Evolutionary conservation across 108 stramenopile species (phyloP).

Genomic region (Fragilariopsis cylindrus): DNA sequence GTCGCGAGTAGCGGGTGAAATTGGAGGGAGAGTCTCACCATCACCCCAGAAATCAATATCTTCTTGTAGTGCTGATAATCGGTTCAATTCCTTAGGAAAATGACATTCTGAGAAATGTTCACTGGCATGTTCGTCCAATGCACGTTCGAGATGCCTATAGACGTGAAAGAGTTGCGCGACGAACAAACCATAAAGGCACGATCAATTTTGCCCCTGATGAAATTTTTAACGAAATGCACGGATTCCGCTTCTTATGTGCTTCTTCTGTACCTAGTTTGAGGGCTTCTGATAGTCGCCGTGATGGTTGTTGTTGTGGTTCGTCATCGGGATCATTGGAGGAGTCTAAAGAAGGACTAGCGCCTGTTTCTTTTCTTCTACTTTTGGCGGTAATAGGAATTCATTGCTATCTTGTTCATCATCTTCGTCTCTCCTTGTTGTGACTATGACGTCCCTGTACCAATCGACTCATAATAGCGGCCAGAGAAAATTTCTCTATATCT

Average conservation of each 20-base stretch:
- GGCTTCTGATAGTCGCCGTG: constrained; percentile 47
- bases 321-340: background rate
- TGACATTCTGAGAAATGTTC: constrained; percentile 62
- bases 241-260: constrained; percentile 87
- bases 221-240: constrained; percentile 88
- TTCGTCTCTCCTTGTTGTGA: constrained; percentile 22
- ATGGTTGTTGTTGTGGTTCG: background rate
- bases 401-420: constrained; percentile 1
- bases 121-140: constrained; percentile 63
- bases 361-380: background rate
- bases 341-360: background rate
- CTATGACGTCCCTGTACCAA: constrained; percentile 41
- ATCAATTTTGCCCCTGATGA: constrained; percentile 80
- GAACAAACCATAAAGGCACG: constrained; percentile 63
- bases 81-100: constrained; percentile 71
- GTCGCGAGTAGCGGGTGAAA: constrained; percentile 73
- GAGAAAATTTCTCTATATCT: constrained; percentile 64
- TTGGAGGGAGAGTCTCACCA: constrained; percentile 18
- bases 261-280: constrained; percentile 81
- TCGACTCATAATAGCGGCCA: constrained; percentile 63
- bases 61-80: constrained; percentile 54
- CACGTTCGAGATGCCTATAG: constrained; percentile 68
- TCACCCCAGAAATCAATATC: constrained; percentile 82
- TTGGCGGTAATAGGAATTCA: background rate
- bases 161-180: constrained; percentile 68